Base-by-base conservation (phyloP, 2,329 filamentous ascomycete species). In the Cytospora leucostoma region DNA sequence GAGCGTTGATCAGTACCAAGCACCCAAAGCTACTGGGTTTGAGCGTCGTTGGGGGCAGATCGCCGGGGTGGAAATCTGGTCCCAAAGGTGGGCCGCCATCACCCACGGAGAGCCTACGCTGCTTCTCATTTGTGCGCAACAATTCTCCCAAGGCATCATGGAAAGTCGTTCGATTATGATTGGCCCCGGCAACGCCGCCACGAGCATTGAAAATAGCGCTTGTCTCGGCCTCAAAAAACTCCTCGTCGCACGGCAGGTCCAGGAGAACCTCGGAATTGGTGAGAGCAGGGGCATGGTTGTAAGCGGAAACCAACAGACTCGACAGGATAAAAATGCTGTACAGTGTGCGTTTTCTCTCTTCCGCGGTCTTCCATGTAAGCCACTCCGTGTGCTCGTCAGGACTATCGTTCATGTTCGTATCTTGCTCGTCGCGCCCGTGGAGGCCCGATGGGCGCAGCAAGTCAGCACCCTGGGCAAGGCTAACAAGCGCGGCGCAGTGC, bases 251-350 rank as follows among this genome's bases (percentile, higher is more conserved):
- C 3, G 95, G 95, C 19, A 98, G 80, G 71, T 97, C 91, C 33
- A 97, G 83, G 60, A 88, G 83, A 59, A 98, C 93, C 74, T 99
- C 94, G 0, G 94, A 97, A 74, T 98, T 98, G 52, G 94, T 93
- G 70, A 99, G 82, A 1, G 92, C 89, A 7, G 94, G 95, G 1
- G 91, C 86, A 73, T 97, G 92, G 74, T 97, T 97, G 78, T 97
- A 97, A 3, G 93, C 92, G 3, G 92, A 92, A 17, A 97, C 93
- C 15, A 97, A 81, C 52, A 98, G 82, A 74, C 94, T 97, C 3
- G 94, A 97, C 56, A 98, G 82, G 64, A 92, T 89, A 76, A 97
- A 98, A 63, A 98, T 90, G 54, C 90, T 88, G 73, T 93, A 98
- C 35, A 97, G 85, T 0, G 94, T 97, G 62, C 94, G 88, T 77